Evolutionary conservation across 257 asterid species (phyloP), one percentile per base, ranked within the genome.

Genomic region (Anisodus tanguticus): DNA sequence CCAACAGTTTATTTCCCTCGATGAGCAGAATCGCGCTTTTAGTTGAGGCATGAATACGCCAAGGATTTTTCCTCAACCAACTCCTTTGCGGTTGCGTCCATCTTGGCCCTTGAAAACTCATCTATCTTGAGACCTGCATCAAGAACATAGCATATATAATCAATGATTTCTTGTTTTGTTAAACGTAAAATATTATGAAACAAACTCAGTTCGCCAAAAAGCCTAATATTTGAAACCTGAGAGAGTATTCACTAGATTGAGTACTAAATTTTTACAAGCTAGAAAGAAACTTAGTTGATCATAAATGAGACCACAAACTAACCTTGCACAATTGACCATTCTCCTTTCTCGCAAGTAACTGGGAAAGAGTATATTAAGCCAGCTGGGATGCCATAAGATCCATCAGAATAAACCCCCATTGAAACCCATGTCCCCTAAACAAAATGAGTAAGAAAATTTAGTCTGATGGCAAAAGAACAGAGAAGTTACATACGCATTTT

Each of bases 251-350:
- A 31, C 74, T 35, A 31, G 5, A 9, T 13, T 67, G 19, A 12
- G 74, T 13, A 45, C 57, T 2, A 43, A 2, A 71, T 5, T 3
- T 9, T 9, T 5, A 17, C 4, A 4, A 41, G 35, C 35, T 31
- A 31, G 53, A 39, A 58, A 2, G 26, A 41, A 69, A 69, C 26
- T 41, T 8, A 51, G 16, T 69, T 41, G 55, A 69, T 8, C 53
- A 68, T 15, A 6, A 41, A 51, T 22, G 15, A 76, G 45, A 26
- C 71, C 4, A 22, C 8, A 22, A 16, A 54, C 90, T 76, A 45
- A 93, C 98, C 98, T 88, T 92, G 91, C 19, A 94, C 94, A 53
- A 95, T 95, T 0, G 94, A 93, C 98, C 98, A 94, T 72, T 92
- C 91, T 86, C 98, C 98, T 45, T 92, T 93, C 58, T 92, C 85